Evolutionary conservation across 148 eudicot genomes (phyloP).

Genomic region (Rhododendron simsii): DNA sequence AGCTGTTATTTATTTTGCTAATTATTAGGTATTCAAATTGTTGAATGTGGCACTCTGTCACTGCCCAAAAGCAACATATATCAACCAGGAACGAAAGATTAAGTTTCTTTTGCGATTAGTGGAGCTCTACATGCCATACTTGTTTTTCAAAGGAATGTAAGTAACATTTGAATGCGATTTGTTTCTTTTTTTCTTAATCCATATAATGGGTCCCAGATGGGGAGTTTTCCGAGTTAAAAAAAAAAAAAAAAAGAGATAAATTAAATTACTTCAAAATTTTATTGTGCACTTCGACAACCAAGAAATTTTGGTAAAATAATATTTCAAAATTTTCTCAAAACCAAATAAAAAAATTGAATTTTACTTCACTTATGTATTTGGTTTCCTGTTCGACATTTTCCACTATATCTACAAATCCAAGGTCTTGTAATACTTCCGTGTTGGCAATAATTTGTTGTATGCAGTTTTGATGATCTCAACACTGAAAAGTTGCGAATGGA

Average conservation of each 20-base stretch:
- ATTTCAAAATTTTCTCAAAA: too few species aligned
- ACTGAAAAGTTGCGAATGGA: conserved; percentile 37
- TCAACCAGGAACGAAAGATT: conserved; percentile 38
- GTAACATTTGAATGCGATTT: conserved; percentile 1
- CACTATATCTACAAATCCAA: too few species aligned
- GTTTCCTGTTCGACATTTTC: too few species aligned
- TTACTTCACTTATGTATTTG: too few species aligned
- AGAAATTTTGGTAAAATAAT: too few species aligned
- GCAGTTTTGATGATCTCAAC: conserved; percentile 50
- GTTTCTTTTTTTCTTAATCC: too few species aligned
- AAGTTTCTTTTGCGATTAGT: conserved; percentile 37
- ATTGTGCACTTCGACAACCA: too few species aligned
- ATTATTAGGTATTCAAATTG: conserved; percentile 33
- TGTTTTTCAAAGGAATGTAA: conserved; percentile 71
- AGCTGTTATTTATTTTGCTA: neutral
- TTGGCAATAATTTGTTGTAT: neutral
- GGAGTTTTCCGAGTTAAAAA: too few species aligned
- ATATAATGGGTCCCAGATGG: neutral
- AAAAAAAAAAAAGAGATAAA: too few species aligned
- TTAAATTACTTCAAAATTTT: too few species aligned
- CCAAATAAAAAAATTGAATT: too few species aligned
- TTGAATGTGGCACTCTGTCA: conserved; percentile 47
- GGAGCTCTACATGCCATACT: conserved; percentile 58
- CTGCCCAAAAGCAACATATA: conserved; percentile 27
- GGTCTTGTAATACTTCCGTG: too few species aligned